Conservation (phyloP, 192 early-diverging fungal genomes). For the Linnemannia hyalina region DNA sequence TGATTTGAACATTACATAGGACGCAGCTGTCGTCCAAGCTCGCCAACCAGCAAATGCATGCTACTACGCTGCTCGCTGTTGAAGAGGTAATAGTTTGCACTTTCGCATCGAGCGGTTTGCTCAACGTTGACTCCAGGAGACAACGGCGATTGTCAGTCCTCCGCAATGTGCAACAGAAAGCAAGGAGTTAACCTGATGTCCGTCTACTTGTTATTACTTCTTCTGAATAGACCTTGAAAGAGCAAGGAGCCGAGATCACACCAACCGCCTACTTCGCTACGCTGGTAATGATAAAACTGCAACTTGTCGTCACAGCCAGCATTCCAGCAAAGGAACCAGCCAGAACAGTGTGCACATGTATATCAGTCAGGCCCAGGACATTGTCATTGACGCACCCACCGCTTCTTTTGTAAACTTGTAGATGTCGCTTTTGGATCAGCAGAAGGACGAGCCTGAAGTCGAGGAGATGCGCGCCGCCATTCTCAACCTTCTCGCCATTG, state of each 20-base stretch:
- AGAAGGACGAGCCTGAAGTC: conserved; percentile 56
- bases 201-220: background rate
- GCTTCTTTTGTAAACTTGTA: conserved; percentile 27
- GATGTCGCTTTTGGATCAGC: conserved; percentile 69
- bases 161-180: background rate
- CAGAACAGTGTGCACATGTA: background rate
- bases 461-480: conserved; percentile 67
- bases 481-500: conserved; percentile 87
- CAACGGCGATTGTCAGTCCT: background rate
- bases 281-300: conserved; percentile 63
- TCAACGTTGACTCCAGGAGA: background rate
- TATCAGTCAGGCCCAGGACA: background rate
- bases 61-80: conserved; percentile 75
- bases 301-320: background rate
- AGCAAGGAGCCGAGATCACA: conserved; percentile 75
- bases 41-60: conserved; percentile 88
- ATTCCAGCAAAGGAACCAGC: background rate
- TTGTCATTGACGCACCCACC: background rate
- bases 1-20: conserved; percentile 25
- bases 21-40: conserved; percentile 82
- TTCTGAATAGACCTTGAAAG: conserved; percentile 77
- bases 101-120: background rate
- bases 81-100: conserved; percentile 63
- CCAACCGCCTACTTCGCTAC: conserved; percentile 94
- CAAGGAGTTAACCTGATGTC: background rate